A percentile compares a stretch with the other conserved stretches of the same genome.
phyloP scores from a whole-genome alignment of 1,139 yeast species.

The Zygosaccharomyces pseudobailii region DNA sequence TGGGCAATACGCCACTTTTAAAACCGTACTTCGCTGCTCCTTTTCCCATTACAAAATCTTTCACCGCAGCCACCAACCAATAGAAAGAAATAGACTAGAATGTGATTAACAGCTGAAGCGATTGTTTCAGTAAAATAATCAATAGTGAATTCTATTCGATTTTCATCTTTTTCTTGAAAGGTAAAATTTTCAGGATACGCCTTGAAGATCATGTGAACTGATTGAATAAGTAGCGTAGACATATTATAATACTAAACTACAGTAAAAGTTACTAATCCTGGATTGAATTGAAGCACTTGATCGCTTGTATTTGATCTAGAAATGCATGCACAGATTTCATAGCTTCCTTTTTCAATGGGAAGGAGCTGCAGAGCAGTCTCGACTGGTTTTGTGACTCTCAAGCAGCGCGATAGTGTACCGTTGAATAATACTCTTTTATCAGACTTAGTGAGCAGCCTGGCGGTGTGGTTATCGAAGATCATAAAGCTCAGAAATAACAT shows the following conservation, averaged over 20 bases:
- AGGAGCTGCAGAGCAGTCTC: constrained; percentile 18
- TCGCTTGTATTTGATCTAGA: constrained; percentile 13
- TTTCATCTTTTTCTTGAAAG: neutral
- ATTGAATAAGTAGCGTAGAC: neutral
- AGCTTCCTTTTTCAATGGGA: constrained; percentile 29
- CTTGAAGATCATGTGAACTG: neutral
- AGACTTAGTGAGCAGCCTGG: constrained; percentile 23
- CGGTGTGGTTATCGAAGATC: constrained; percentile 25
- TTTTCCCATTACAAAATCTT: constrained; percentile 39
- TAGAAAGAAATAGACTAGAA: too few species aligned
- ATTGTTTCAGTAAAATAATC: too few species aligned
- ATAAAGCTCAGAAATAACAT: constrained; percentile 11
- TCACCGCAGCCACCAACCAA: neutral
- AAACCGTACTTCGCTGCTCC: constrained; percentile 43
- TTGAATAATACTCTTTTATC: constrained; percentile 26
- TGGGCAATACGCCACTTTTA: constrained; percentile 80
- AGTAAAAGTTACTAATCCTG: constrained; percentile 12
- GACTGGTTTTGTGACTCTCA: constrained; percentile 12
- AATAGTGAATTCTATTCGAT: too few species aligned
- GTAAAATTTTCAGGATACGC: constrained; percentile 1
- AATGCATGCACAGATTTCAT: constrained; percentile 23
- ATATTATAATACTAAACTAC: constrained; percentile 4
- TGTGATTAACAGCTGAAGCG: neutral
- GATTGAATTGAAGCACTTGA: constrained; percentile 15
- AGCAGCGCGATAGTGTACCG: constrained; percentile 21